Conservation (phyloP, 2,329 filamentous ascomycete genomes). For the Fusarium liriodendri region DNA sequence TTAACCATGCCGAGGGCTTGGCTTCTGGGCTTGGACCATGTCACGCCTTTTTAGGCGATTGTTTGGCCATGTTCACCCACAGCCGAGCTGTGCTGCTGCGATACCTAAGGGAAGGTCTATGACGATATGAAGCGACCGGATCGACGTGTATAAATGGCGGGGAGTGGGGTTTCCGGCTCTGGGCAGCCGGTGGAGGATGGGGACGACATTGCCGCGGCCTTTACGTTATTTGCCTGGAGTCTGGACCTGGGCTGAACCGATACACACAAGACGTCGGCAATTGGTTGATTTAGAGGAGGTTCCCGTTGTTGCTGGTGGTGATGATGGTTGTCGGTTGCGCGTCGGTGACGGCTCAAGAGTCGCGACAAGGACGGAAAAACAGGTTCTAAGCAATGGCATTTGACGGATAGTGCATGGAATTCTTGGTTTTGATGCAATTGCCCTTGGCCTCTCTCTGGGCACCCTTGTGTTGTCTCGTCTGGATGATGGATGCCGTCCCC, state of each 20-base stretch:
- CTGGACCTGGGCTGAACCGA: conserved; percentile 2
- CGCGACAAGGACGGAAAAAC: conserved; percentile 16
- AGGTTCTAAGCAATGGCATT: conserved; percentile 9
- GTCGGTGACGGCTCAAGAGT: conserved; percentile 6
- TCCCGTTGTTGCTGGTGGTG: conserved; percentile 8
- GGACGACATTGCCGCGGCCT: background rate
- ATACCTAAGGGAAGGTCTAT: conserved; percentile 31
- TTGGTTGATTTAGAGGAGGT: conserved; percentile 5
- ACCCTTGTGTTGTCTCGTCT: background rate
- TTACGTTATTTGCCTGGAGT: background rate
- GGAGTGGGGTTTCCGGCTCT: conserved; percentile 19
- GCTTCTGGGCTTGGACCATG: conserved; percentile 26
- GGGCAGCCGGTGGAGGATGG: conserved; percentile 3
- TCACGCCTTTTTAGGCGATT: conserved; percentile 7
- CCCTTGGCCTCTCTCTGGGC: background rate
- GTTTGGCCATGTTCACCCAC: conserved; percentile 13
- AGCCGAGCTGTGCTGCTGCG: conserved; percentile 8
- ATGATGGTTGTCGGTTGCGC: conserved; percentile 35
- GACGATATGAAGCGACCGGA: conserved; percentile 30
- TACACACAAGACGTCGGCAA: conserved; percentile 1
- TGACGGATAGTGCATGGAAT: conserved; percentile 24
- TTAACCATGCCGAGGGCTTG: conserved; percentile 31
- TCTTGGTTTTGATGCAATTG: background rate
- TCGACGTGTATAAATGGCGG: conserved; percentile 17
- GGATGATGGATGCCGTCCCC: background rate